phyloP scores from a whole-genome alignment of 2,329 filamentous ascomycete genomes.

The Sclerotinia spermophila region DNA sequence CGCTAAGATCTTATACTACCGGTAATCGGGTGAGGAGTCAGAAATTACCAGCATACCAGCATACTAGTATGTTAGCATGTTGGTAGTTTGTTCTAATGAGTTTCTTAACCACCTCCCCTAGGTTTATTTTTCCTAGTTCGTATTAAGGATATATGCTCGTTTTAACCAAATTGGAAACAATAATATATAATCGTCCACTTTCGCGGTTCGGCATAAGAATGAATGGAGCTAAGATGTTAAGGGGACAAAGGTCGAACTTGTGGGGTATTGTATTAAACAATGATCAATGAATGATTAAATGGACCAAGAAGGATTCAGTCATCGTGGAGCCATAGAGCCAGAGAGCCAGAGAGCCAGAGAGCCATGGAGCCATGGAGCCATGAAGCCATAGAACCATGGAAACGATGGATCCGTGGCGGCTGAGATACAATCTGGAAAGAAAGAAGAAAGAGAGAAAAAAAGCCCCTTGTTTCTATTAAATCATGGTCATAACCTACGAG shows the following conservation, averaged over 20 bases:
- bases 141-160: background rate
- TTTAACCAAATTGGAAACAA: background rate
- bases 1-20: too few relatives aligned
- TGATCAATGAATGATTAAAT: background rate
- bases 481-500: background rate
- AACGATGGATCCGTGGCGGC: slow-evolving; percentile 1
- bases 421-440: slow-evolving; percentile 7
- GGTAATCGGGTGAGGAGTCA: background rate
- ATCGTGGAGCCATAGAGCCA: too few relatives aligned
- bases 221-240: background rate
- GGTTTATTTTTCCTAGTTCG: background rate
- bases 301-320: too few relatives aligned
- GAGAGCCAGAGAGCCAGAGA: too few relatives aligned
- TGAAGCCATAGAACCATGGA: background rate
- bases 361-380: background rate
- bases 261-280: slow-evolving; percentile 26
- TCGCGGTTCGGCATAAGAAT: slow-evolving; percentile 6
- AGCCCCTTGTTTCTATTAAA: background rate
- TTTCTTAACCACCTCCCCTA: background rate
- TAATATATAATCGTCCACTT: background rate
- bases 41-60: background rate
- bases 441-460: background rate
- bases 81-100: background rate
- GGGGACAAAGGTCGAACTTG: slow-evolving; percentile 22
- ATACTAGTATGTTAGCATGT: background rate